Conservation (phyloP, 2,329 filamentous ascomycete genomes). For the Pestalotiopsis sp. region DNA sequence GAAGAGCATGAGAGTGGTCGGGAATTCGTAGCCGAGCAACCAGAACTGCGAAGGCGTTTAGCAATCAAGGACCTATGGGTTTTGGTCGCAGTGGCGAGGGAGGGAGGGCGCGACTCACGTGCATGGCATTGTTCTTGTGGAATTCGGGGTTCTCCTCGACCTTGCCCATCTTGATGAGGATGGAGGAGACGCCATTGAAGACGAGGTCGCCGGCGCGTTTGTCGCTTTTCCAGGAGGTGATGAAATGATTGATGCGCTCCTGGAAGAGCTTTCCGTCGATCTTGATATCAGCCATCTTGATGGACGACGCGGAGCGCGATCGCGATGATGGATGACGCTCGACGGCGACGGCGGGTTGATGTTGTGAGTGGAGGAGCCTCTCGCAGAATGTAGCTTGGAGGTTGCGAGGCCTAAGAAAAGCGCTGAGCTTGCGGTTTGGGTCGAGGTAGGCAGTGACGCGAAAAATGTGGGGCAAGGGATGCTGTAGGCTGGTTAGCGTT, state of each 20-base stretch:
- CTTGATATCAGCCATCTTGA: conserved; percentile 77
- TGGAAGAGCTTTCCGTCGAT: conserved; percentile 95
- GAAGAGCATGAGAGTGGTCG: conserved; percentile 90
- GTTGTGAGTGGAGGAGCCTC: background rate
- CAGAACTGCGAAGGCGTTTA: conserved; percentile 68
- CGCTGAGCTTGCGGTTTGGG: background rate
- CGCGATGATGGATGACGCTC: conserved; percentile 7
- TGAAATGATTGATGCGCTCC: conserved; percentile 83
- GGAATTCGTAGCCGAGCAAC: conserved; percentile 98
- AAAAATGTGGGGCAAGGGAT: conserved; percentile 3
- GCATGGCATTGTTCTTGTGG: conserved; percentile 94
- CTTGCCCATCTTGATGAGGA: conserved; percentile 92
- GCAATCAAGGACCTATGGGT: conserved; percentile 4
- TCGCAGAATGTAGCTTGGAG: background rate
- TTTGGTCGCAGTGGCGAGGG: background rate
- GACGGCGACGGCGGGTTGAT: background rate
- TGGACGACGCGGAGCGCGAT: conserved; percentile 1
- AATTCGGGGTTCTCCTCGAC: conserved; percentile 85
- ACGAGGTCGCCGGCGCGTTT: conserved; percentile 82
- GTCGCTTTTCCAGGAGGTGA: conserved; percentile 94
- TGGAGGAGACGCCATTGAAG: conserved; percentile 84
- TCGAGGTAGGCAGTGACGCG: conserved; percentile 7
- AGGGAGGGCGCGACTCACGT: conserved; percentile 59
- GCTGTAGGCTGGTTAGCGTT: background rate
- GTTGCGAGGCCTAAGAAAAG: conserved; percentile 2